These are phyloP conservation scores for Colletotrichum sojae DNA, from an alignment of 2,329 filamentous ascomycete species.

Conservation along the genomic window DNA sequence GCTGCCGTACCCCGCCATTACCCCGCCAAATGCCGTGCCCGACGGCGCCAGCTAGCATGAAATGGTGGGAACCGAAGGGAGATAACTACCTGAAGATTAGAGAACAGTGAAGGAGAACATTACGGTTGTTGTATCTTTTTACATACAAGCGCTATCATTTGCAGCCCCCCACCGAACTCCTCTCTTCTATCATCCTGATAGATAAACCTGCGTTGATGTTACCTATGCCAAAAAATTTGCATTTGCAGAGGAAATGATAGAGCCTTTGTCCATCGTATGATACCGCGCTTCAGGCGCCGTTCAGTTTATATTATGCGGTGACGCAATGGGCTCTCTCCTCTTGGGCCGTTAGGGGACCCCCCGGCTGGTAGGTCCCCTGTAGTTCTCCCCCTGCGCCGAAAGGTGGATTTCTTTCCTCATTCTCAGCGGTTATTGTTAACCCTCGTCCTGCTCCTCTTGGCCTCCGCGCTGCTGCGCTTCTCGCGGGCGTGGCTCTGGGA, in stretches of 20 bases:
- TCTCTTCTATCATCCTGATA: too few species aligned
- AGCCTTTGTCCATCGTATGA: constrained; percentile 7
- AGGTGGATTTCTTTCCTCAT: too few species aligned
- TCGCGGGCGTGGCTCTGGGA: constrained; percentile 10
- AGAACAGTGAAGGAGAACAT: constrained; percentile 14
- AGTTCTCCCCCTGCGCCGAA: too few species aligned
- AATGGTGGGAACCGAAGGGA: constrained; percentile 24
- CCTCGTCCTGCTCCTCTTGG: constrained; percentile 28
- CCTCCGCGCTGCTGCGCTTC: constrained; percentile 29
- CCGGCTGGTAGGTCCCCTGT: too few species aligned
- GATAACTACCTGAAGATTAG: too few species aligned
- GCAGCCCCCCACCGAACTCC: constrained; percentile 1
- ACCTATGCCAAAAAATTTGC: too few species aligned
- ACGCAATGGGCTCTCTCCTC: constrained; percentile 2
- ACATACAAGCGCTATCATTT: constrained; percentile 11
- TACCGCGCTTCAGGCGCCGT: background rate
- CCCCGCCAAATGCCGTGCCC: constrained; percentile 40
- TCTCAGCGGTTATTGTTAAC: constrained; percentile 25
- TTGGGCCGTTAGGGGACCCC: too few species aligned
- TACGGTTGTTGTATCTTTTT: constrained; percentile 8
- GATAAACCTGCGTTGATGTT: too few species aligned
- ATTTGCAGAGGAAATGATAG: constrained; percentile 12
- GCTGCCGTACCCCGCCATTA: constrained; percentile 41
- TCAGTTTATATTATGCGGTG: constrained; percentile 13
- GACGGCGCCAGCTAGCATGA: constrained; percentile 1